Base-by-base conservation (phyloP, 371 early-diverging fungal species). In the Saksenaea vasiformis region DNA sequence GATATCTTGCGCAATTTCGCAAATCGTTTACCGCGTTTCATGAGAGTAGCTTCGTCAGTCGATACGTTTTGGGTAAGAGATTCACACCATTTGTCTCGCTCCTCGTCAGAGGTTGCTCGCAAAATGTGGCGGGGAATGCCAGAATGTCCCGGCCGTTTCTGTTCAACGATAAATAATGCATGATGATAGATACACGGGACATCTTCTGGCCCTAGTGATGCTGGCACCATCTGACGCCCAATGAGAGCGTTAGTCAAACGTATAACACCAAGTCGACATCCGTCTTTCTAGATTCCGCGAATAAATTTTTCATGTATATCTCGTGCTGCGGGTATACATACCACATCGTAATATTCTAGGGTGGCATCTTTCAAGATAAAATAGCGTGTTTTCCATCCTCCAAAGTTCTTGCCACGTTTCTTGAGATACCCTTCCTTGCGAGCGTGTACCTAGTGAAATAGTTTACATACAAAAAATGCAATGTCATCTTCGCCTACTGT, bases 381-480 rank as follows among this genome's bases (percentile, higher is more conserved):
- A 76, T 88, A 95, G 58, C 94, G 83, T 24, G 87, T 80, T 70
- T 95, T 94, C 91, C 95, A 93, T 15, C 91, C 91, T 54, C 94
- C 93, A 84, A 92, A 91, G 71, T 87, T 90, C 69, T 93, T 93
- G 36, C 92, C 94, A 71, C 90, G 87, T 72, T 95, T 94, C 55
- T 88, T 87, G 56, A 95, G 74, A 59, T 90, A 92, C 0, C 96
- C 96, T 76, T 92, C 91, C 65, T 89, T 91, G 54, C 62, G 58
- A 19, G 67, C 66, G 17, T 68, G 69, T 14, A 58, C 22, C 51
- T 47, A 56, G 55, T 70, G 37, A 22, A 37, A 11, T 11, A 10
- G 39, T 39, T n/a, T 38, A 39, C 13, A n/a, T 13, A 59, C 26
- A 11, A 31, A 41, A 53, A 51, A 28, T 27, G 31, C 13, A 27